Evolutionary conservation across 2,329 filamentous ascomycete genomes (phyloP).

Genomic region (Fusarium tuaranense): DNA sequence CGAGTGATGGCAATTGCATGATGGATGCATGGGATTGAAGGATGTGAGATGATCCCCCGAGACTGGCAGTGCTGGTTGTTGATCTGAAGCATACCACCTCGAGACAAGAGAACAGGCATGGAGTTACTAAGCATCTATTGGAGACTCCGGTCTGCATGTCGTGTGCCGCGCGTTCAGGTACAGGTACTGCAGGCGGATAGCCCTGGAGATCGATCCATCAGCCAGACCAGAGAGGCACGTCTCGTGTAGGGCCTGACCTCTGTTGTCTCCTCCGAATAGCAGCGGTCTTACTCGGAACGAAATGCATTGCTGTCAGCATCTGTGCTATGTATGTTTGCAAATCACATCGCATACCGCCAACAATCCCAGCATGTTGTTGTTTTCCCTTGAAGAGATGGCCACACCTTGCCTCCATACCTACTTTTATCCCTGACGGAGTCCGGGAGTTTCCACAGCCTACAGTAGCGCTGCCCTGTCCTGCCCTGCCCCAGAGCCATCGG

Average conservation of each 20-base stretch:
- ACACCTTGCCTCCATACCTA: background rate
- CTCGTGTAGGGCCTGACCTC: background rate
- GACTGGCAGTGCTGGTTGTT: background rate
- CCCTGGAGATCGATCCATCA: background rate
- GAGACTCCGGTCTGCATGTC: conserved; percentile 21
- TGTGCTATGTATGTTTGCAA: background rate
- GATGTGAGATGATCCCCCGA: background rate
- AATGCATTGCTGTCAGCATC: background rate
- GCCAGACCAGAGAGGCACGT: background rate
- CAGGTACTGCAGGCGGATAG: conserved; percentile 20
- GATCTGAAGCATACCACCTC: background rate
- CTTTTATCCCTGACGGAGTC: conserved; percentile 1
- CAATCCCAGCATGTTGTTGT: background rate
- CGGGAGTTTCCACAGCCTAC: conserved; percentile 26
- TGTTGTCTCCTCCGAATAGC: background rate
- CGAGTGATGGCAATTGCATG: background rate
- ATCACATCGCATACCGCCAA: background rate
- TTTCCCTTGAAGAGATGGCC: background rate
- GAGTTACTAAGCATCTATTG: background rate
- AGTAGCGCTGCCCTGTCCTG: background rate
- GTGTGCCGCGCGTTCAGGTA: conserved; percentile 38
- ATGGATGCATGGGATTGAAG: background rate
- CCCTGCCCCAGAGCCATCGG: conserved; percentile 13
- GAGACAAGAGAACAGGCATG: background rate
- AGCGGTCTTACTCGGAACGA: background rate